Base-by-base conservation (phyloP, 805 yeast genomes). In the Tetrapisispora pingtungensis region DNA sequence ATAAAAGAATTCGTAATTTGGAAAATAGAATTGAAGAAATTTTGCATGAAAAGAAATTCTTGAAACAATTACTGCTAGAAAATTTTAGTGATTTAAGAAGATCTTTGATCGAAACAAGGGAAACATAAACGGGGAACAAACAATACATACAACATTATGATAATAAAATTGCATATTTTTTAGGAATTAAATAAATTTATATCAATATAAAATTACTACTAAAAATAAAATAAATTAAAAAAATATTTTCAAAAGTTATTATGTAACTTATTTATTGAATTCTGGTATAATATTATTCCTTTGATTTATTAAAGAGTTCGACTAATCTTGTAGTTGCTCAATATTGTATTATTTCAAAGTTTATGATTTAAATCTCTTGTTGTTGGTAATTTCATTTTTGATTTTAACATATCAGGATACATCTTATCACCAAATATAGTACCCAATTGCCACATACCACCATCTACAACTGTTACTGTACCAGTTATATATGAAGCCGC, bases 361-460 rank as follows among this genome's bases (percentile, higher is more conserved):
- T 36, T 36, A 15, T 36, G 39, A 6, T 36, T 15, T 10, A 31
- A 20, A 22, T 31, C 36, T 12, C 34, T 32, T 8, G 24, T 31
- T 13, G 17, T 32, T 3, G 42, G 36, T 10, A 72, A 57, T 38
- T 64, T 62, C 34, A 57, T 61, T 10, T 64, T 59, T 15, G 64
- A 41, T 13, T 53, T 47, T 46, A 77, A 47, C 8, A 46, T 48
- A 2, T 70, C 68, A 7, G 83, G 82, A 50, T 75, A 76, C 50
- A 65, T 55, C 31, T 62, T 59, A 24, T 62, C 47, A 26, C 61
- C 55, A 39, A 67, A 50, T 44, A 61, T 47, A 12, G 66, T 62
- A 13, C 89, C 87, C 59, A 78, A 68, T 58, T 86, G 95, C 96
- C 97, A 88, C 46, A 76, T 71, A 2, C 81, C 97, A 42, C 97